Evolutionary conservation across 176 grass and related monocot species (phyloP), one percentile per base, ranked within the genome.

Genomic region (Themeda triandra): DNA sequence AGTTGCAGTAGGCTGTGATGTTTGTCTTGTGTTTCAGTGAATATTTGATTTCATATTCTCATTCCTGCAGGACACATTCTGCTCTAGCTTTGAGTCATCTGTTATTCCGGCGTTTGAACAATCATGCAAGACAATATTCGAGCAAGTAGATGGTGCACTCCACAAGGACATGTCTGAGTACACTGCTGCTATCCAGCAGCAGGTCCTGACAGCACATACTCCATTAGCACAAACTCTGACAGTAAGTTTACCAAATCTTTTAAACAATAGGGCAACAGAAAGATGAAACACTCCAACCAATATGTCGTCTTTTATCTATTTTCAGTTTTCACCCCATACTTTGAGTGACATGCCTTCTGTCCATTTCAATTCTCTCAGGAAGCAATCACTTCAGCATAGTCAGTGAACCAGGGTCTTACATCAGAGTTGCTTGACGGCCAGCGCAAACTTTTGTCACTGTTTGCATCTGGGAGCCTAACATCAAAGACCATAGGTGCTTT

Each of bases 131-230:
- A 87, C 70, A 73, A 95, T 94, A 88, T 94, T 95, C 3, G 89
- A 94, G 45, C 96, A 98, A 92, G 86, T 98, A 58, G 93, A 98
- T 79, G 78, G 80, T 75, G 56, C 93, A 79, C 95, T 98, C 78
- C 96, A 95, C 73, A 98, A 94, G 65, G 96, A 93, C 69, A 95
- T 95, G 89, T 84, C 87, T 68, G 96, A 98, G 81, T 88, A 98
- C 73, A 88, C 80, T 24, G 41, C 80, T 78, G 89, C 89, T 87
- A 79, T 89, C 82, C 83, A 95, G 83, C 87, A 98, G 81, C 96
- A 92, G 72, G 51, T 92, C 19, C 86, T 88, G 66, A 46, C 87
- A 75, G 80, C 78, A 83, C 89, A 95, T 85, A 89, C 83, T 88
- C 96, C 96, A 83, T 73, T 98, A 73, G 93, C 91, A 37, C 89